Evolutionary conservation across 495 filamentous ascomycete genomes (phyloP), one percentile per base, ranked within the genome.

Genomic region (Rusavskia elegans): DNA sequence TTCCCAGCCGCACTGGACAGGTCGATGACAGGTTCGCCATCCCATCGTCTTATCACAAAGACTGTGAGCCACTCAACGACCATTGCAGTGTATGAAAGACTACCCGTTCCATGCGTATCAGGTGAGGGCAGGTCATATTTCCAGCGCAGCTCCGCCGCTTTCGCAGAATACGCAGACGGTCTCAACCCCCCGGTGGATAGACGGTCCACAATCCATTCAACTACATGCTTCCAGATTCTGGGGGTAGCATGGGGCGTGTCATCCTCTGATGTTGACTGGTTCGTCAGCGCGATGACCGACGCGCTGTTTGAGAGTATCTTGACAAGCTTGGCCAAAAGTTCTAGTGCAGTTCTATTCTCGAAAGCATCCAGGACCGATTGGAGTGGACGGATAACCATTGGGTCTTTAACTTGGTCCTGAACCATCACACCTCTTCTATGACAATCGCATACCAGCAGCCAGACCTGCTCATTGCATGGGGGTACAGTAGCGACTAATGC

Each of bases 41-140:
- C 77, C 87, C 87, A 93, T 55, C 83, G 78, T 37, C 81, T 77
- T 14, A 90, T 61, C 60, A 93, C 75, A 14, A 89, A 73, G 0
- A 82, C 80, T 50, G 82, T 75, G 19, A 88, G 76, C 85, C 84
- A 90, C 60, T 89, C 85, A 8, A 89, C 66, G n/a, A 88, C 77
- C 59, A 63, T 75, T 8, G 19, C 20, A n/a, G 14, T 25, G 44
- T 46, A 46, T n/a, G 19, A 6, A 10, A 16, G 19, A 29, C 54
- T 68, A 21, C 54, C 60, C 14, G 69, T 58, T 3, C 68, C 65
- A 35, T 72, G 70, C 45, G 64, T 56, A 9, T 68, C 61, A 6
- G 62, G 56, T 6, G 66, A 52, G 1, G 63, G 66, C 39, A 60
- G 64, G 14, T 66, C 57, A 2, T 68, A 60, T 45, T 21, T 41